phyloP scores from a whole-genome alignment of 176 grass and related monocot species.

The Bonia amplexicaulis region DNA sequence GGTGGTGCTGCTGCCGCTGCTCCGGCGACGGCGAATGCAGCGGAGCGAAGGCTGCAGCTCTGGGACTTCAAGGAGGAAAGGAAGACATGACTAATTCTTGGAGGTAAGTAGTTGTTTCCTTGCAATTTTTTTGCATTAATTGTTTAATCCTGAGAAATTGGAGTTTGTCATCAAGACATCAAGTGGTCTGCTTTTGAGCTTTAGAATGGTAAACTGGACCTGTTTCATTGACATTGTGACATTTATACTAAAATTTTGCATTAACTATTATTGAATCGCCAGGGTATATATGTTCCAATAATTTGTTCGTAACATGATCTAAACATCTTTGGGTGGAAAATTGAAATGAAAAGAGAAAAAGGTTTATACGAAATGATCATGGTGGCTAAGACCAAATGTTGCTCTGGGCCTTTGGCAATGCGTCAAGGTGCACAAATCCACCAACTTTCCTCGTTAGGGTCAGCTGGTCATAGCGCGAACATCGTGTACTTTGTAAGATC shows the following conservation, averaged over 20 bases:
- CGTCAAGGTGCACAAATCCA: not conserved
- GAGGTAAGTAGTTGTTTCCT: conserved; percentile 13
- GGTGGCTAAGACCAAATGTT: not conserved
- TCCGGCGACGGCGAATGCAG: not conserved
- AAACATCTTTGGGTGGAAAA: not conserved
- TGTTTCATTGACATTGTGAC: not conserved
- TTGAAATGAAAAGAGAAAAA: not conserved
- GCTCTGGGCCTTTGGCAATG: not conserved
- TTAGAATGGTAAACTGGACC: not conserved
- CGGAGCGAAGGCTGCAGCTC: conserved; percentile 38
- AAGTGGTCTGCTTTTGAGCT: not conserved
- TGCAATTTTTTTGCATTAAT: not conserved
- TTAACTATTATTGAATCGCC: not conserved
- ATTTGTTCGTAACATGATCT: not conserved
- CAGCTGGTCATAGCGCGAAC: not conserved
- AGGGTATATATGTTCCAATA: not conserved
- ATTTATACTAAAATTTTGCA: not conserved
- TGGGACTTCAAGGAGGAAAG: conserved; percentile 57
- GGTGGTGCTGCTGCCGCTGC: not conserved
- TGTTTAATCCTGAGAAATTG: not conserved
- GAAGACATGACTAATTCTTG: conserved; percentile 7
- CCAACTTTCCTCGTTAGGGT: not conserved
- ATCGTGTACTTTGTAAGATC: not conserved
- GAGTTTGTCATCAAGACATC: not conserved
- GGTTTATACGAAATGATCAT: not conserved